Evolutionary conservation across 805 yeast genomes (phyloP), one percentile per base, ranked within the genome.

Genomic region (Metschnikowia corniflorae): DNA sequence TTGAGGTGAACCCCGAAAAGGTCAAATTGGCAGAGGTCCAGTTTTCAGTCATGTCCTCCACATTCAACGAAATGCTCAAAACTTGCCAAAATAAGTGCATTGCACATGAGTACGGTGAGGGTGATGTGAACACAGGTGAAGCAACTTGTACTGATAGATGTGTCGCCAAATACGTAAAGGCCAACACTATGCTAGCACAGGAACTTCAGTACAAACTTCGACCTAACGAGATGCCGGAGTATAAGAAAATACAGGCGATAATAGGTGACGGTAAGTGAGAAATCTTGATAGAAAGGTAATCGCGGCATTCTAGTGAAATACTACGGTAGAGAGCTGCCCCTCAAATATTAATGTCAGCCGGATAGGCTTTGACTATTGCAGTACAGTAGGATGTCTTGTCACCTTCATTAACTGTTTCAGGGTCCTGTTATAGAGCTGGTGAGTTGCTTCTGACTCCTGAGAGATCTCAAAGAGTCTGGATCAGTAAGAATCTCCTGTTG

Each of bases 61-160:
- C 60, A 4, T 55, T 56, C 50, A 50, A 52, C 50, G 69, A 74
- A 28, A 70, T 89, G 46, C 65, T 84, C 23, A 59, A 65, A 23
- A 70, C 73, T 3, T 91, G 97, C 58, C 68, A 73, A 15, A 51
- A 60, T 40, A 93, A 93, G 60, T 93, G 98, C 61, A 73, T 93
- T 26, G 81, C 83, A n/a, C 76, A 70, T n/a, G 85, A 82, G 46
- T 89, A 84, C 61, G 86, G 86, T 12, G 97, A 91, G 51, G 71
- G 76, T 7, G 97, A 91, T 17, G 65, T 89, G 37, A 79, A 77
- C 46, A 87, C 88, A 52, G 97, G 96, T 24, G 97, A 89, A 56
- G 61, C 70, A 41, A 72, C 77, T 29, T 91, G 97, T 57, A 64
- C 86, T 8, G 96, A 88, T 58, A 68, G 97, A 42, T 89, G 97